Percentiles rank a stretch among this genome's conserved stretches.
Conservation (phyloP, 495 filamentous ascomycete genomes). For the Aspergillus steynii region DNA sequence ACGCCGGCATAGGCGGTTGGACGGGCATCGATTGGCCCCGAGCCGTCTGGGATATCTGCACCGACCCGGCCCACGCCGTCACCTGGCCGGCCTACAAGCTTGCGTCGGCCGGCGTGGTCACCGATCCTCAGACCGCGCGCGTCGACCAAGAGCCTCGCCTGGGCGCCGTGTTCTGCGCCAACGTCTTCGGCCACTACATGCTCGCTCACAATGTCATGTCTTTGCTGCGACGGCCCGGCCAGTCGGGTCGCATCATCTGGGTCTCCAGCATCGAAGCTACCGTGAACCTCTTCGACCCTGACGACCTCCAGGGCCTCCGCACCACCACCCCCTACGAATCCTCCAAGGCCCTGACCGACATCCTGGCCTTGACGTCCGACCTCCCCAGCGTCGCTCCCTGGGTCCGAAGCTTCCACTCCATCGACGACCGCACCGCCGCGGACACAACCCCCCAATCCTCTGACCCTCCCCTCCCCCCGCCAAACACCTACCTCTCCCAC, state of each 20-base stretch:
- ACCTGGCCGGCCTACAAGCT: slow-evolving; percentile 81
- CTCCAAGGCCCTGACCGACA: slow-evolving; percentile 81
- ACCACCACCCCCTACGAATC: slow-evolving; percentile 71
- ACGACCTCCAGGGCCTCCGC: slow-evolving; percentile 76
- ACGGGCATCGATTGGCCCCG: slow-evolving; percentile 70
- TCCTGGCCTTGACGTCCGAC: slow-evolving; percentile 72
- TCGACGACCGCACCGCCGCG: slow-evolving; percentile 15
- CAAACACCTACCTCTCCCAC: slow-evolving; percentile 74
- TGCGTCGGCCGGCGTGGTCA: slow-evolving; percentile 57
- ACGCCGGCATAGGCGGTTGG: slow-evolving; percentile 90
- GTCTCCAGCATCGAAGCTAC: slow-evolving; percentile 75
- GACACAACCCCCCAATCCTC: not conserved
- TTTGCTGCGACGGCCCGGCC: slow-evolving; percentile 57
- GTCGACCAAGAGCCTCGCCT: slow-evolving; percentile 53
- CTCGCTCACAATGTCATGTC: slow-evolving; percentile 77
- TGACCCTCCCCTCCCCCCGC: slow-evolving; percentile 25
- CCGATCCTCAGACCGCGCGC: slow-evolving; percentile 28
- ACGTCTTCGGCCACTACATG: slow-evolving; percentile 94
- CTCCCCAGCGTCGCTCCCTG: slow-evolving; percentile 63
- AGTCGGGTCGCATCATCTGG: slow-evolving; percentile 75
- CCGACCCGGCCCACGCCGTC: slow-evolving; percentile 64
- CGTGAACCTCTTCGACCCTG: slow-evolving; percentile 51
- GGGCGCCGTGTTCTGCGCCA: slow-evolving; percentile 83
- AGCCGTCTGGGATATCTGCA: slow-evolving; percentile 59
- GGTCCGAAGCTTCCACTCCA: slow-evolving; percentile 52